Evolutionary conservation across 257 asterid genomes (phyloP), one percentile per base, ranked within the genome.

Genomic region (Capsicum pubescens): DNA sequence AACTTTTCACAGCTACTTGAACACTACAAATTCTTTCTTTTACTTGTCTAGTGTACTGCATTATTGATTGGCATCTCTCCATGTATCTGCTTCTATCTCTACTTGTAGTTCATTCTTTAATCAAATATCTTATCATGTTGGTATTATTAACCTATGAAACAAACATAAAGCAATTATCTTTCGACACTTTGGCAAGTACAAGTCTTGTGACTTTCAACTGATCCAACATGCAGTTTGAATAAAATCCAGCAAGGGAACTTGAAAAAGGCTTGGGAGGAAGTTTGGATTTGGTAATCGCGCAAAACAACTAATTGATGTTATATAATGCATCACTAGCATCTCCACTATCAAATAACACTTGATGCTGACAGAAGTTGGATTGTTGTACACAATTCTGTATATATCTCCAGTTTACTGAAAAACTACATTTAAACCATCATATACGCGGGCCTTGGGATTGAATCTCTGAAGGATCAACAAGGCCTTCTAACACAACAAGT

Each of bases 401-500:
- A 54, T 8, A 54, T 26, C 64, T 9, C 32, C 50, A 26, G 9
- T 77, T 54, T 77, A 77, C 50, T 4, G 50, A 32, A 8, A 14
- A 35, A 54, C 32, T 26, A 55, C 8, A 77, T 8, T 77, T 52
- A 26, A 14, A 54, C 16, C 50, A 90, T 52, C 82, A 83, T 79
- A 86, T 87, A 63, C 90, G 60, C 26, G 58, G 91, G 84, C 88
- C 86, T 57, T 85, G 87, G 77, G 90, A 82, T 39, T 84, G 92
- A 86, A 91, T 76, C 35, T 92, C 95, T 17, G 92, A 84, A 84
- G 97, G 98, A 87, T 93, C 93, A 78, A 93, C 81, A 26, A 96
- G 93, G 79, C 98, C 98, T 90, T 94, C 99, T 69, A 96, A 86
- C 68, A 94, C 98, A 87, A 96, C 98, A 81, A 96, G 98, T 84